Evolutionary conservation across 2,329 filamentous ascomycete species (phyloP), one percentile per base, ranked within the genome.

Genomic region (Aspergillus aculeatinus): DNA sequence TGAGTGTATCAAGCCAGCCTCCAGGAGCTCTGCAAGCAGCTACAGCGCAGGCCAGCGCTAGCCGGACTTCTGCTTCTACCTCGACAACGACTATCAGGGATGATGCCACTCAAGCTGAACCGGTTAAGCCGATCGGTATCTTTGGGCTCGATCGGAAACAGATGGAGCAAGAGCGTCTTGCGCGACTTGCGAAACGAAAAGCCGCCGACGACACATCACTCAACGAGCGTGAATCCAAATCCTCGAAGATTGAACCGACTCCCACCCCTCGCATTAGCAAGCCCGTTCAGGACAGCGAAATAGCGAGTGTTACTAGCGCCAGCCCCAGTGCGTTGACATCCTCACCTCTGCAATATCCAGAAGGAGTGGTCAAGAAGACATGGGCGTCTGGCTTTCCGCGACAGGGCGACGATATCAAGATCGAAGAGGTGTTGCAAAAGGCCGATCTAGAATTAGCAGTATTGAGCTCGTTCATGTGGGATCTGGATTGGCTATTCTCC

Each of bases 381-480:
- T 94, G 89, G 86, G 87, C 85, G 0, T 80, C 80, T 39, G 87
- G 88, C 2, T 85, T 84, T 63, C 79, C 83, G 1, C 82, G 90
- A 39, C 80, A 74, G 0, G 80, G 79, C 4, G 84, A 92, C 62
- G 91, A 96, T 63, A 91, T 98, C 71, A 95, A 87, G 61, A 87
- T 98, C 47, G 91, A 96, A 68, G 92, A 97, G 72, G 85, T 97
- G 0, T 76, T 97, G 1, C 89, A 96, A 72, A 88, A 86, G 62
- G 77, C 85, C 1, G 82, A 87, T 12, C 80, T 98, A 9, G 80
- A 90, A 54, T 84, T 92, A 44, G 93, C 91, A 1, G 84, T 98
- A 0, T 78, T 98, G 5, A 96, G 92, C 67, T 91, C 94, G 0
- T 98, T 90, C 67, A 87, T 94, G 71, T 95, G 91, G 87, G 89